phyloP scores from a whole-genome alignment of 1,139 yeast species.

The Geotrichum australiense region DNA sequence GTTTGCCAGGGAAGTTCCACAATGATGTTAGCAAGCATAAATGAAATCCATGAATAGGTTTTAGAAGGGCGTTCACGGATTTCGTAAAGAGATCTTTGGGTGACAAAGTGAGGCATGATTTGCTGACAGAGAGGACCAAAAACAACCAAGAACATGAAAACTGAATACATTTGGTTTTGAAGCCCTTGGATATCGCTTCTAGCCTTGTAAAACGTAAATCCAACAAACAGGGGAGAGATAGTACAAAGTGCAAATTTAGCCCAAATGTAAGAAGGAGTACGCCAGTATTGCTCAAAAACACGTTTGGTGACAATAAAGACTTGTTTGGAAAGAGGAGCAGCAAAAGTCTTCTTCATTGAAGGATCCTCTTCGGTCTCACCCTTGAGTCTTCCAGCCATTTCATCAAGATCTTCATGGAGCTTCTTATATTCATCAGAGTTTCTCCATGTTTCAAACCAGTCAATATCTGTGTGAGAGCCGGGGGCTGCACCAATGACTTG shows the following conservation, averaged over 20 bases:
- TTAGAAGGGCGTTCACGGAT: conserved; percentile 82
- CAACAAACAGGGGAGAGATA: conserved; percentile 54
- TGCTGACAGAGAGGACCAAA: conserved; percentile 64
- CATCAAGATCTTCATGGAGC: conserved; percentile 32
- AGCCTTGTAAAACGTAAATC: conserved; percentile 69
- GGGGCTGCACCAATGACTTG: conserved; percentile 79
- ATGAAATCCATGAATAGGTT: conserved; percentile 56
- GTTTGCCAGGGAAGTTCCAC: conserved; percentile 75
- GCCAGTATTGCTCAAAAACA: conserved; percentile 60
- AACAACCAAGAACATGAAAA: conserved; percentile 61
- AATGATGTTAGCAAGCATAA: conserved; percentile 55
- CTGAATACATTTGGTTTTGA: conserved; percentile 47
- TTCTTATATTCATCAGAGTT: conserved; percentile 48
- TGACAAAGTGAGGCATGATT: conserved; percentile 61
- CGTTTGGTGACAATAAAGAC: conserved; percentile 45
- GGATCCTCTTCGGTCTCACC: conserved; percentile 15
- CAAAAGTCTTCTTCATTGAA: conserved; percentile 26
- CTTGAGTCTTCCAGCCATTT: conserved; percentile 23
- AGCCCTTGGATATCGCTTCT: conserved; percentile 45
- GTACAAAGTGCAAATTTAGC: conserved; percentile 52
- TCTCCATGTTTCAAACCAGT: conserved; percentile 62
- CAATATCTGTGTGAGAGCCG: conserved; percentile 58
- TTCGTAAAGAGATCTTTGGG: conserved; percentile 75
- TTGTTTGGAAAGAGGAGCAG: conserved; percentile 45
- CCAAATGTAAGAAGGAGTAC: conserved; percentile 69